Conservation (phyloP, 208 protist species). For the Leishmania turanica region DNA sequence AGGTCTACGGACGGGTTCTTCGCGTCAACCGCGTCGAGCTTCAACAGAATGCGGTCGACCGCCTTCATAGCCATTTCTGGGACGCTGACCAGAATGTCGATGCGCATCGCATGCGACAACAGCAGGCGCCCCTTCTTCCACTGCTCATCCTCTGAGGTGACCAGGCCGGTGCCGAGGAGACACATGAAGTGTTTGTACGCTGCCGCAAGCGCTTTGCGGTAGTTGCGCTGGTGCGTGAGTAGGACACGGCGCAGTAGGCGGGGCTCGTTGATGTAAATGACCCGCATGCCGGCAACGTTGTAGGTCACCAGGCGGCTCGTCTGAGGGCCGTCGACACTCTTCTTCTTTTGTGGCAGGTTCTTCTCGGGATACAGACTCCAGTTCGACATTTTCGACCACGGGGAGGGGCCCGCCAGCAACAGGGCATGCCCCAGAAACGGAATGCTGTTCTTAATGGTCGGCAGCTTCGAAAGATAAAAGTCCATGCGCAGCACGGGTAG, state of each 20-base stretch:
- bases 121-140: conserved; percentile 87
- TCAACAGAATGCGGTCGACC: conserved; percentile 66
- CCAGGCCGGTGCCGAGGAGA: conserved; percentile 86
- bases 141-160: conserved; percentile 85
- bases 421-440: conserved; percentile 83
- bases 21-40: conserved; percentile 36
- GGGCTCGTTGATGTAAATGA: conserved; percentile 88
- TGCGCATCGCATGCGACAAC: conserved; percentile 81
- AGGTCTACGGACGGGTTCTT: conserved; percentile 64
- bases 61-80: conserved; percentile 74
- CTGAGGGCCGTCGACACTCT: conserved; percentile 1
- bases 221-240: conserved; percentile 85
- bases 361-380: conserved; percentile 76
- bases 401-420: conserved; percentile 58
- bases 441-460: conserved; percentile 59
- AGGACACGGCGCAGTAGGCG: conserved; percentile 82
- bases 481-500: conserved; percentile 67
- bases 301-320: conserved; percentile 69
- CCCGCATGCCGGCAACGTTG: conserved; percentile 76
- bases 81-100: conserved; percentile 88
- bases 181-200: conserved; percentile 93
- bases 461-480: conserved; percentile 67
- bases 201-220: conserved; percentile 78
- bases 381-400: conserved; percentile 77
- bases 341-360: conserved; percentile 32